Evolutionary conservation across 441 rosid genomes (phyloP), one percentile per base, ranked within the genome.

Genomic region (Arabidopsis lyrata): DNA sequence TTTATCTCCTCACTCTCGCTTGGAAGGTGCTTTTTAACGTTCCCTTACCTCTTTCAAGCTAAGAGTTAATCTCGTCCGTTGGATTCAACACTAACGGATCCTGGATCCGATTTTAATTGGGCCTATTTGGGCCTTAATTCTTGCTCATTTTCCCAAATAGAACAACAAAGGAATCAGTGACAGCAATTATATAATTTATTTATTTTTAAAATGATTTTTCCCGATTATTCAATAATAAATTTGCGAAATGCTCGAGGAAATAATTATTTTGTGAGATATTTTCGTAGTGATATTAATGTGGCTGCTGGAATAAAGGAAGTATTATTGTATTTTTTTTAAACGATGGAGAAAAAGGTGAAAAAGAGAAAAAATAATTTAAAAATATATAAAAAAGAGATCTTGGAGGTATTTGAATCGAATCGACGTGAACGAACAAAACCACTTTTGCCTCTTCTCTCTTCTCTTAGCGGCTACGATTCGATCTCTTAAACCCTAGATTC

Each of bases 391-490:
- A 36, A 41, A 14, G 1, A 86, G 84, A 70, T 84, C 80, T 83
- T 53, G 34, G 9, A 53, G 34, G 36, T 7, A 87, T 87, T 86
- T 89, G 88, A 83, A 81, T 83, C 85, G 12, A 77, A 81, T 72
- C 47, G 77, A 72, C 22, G 60, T 18, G 59, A 12, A 66, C 67
- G 72, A 65, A 10, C 83, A 75, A 82, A 81, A 78, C 90, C 86
- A 85, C 80, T 81, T 75, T 80, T 61, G 55, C 79, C 48, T 75
- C 80, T 77, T 80, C 55, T 50, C n/a, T 38, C 11, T 77, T 52
- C 57, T 77, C 81, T 83, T 29, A 24, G 42, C 42, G 15, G 15
- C 48, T 42, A 13, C 56, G 7, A 10, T 24, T 41, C 29, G n/a
- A 36, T 78, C 81, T 31, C 70, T 68, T 78, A 66, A 61, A 67